These are phyloP conservation scores for Larix sibirica DNA, from an alignment of 83 land plant species.

Conservation along the genomic window DNA sequence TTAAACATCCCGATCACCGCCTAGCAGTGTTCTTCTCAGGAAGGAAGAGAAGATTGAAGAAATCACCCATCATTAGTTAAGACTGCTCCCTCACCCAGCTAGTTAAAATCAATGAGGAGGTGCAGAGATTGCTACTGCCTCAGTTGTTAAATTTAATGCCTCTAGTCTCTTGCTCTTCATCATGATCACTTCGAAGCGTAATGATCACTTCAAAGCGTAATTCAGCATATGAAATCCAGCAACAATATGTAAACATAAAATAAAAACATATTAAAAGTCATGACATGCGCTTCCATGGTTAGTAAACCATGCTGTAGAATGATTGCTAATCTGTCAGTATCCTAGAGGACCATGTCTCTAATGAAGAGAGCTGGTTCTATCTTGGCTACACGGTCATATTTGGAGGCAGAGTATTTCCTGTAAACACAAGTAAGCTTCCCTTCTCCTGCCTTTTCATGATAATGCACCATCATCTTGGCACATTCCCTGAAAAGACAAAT, in stretches of 20 bases:
- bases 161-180: neutral
- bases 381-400: slow-evolving; percentile 54
- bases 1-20: no score
- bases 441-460: slow-evolving; percentile 62
- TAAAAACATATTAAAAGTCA: no score
- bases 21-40: no score
- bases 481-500: slow-evolving; percentile 50
- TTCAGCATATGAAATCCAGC: no score
- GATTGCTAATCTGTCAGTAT: no score
- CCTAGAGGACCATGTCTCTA: slow-evolving; percentile 2
- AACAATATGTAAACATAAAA: no score
- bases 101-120: neutral
- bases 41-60: no score
- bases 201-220: neutral
- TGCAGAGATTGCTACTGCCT: neutral
- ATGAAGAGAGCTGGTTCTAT: slow-evolving; percentile 43
- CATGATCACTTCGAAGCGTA: no score
- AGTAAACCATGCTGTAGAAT: no score
- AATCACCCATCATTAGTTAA: no score
- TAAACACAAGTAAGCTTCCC: slow-evolving; percentile 78
- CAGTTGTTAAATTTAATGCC: neutral
- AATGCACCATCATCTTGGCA: slow-evolving; percentile 53
- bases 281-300: no score
- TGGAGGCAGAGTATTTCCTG: slow-evolving; percentile 64
- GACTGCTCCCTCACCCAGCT: neutral